phyloP scores from a whole-genome alignment of 1,284 basidiomycete genomes.

The Heterobasidion annosum region DNA sequence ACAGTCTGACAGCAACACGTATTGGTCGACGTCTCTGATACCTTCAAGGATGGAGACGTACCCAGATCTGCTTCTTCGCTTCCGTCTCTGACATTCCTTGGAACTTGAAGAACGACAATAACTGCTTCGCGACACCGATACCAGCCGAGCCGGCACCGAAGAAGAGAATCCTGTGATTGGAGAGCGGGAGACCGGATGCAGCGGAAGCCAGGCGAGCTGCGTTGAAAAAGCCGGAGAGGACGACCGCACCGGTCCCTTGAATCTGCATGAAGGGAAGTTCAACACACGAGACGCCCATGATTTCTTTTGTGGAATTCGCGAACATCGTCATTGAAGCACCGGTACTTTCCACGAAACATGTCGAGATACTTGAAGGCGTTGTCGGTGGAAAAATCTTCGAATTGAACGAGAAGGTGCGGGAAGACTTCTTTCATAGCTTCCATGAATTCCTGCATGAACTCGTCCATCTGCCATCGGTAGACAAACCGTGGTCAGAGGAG shows the following conservation, averaged over 20 bases:
- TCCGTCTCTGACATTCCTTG: conserved; percentile 58
- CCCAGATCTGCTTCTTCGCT: conserved; percentile 62
- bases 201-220: conserved; percentile 60
- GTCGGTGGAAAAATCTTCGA: conserved; percentile 75
- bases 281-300: background rate
- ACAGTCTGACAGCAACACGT: conserved; percentile 35
- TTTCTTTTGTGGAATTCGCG: conserved; percentile 14
- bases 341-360: conserved; percentile 50
- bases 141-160: conserved; percentile 73
- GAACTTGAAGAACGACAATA: conserved; percentile 68
- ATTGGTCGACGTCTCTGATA: background rate
- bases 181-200: conserved; percentile 50
- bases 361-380: conserved; percentile 70
- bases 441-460: conserved; percentile 83
- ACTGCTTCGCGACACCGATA: conserved; percentile 75
- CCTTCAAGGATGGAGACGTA: conserved; percentile 20
- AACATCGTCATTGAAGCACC: conserved; percentile 79
- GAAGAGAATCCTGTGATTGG: conserved; percentile 75
- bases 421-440: conserved; percentile 55
- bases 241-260: conserved; percentile 66
- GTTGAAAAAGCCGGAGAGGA: conserved; percentile 74
- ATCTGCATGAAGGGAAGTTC: conserved; percentile 25
- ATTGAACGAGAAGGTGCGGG: conserved; percentile 72
- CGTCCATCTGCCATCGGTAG: conserved; percentile 42
- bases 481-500: background rate